Percentiles rank a stretch among this genome's conserved stretches.
phyloP scores from a whole-genome alignment of 257 asterid species.

The Solanum ossicruentum region DNA sequence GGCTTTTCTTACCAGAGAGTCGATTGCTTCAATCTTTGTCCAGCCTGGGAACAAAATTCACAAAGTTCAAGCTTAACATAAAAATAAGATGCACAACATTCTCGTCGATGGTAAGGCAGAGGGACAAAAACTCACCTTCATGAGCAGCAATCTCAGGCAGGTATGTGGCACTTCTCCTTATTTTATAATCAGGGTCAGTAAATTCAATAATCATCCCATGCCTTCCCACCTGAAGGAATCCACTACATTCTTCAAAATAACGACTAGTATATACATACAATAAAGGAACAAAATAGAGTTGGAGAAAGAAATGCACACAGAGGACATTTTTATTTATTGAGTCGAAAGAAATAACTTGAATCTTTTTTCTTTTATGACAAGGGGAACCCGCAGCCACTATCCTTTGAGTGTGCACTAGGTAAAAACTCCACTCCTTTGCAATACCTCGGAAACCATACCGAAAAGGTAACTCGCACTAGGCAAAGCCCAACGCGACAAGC shows the following conservation, averaged over 20 bases:
- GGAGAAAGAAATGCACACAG: neutral
- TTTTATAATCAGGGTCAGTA: constrained; percentile 51
- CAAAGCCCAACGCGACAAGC: too few species aligned
- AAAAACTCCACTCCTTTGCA: too few species aligned
- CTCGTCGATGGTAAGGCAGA: neutral
- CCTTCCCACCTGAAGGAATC: constrained; percentile 59
- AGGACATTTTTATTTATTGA: neutral
- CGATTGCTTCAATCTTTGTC: constrained; percentile 61
- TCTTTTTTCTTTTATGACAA: neutral
- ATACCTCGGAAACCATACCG: too few species aligned
- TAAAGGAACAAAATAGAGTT: neutral
- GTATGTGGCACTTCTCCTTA: constrained; percentile 76
- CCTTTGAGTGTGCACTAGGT: too few species aligned
- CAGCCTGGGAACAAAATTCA: constrained; percentile 34
- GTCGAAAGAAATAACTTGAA: neutral
- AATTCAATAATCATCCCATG: constrained; percentile 93
- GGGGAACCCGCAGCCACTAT: too few species aligned
- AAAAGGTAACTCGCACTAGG: too few species aligned
- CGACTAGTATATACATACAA: neutral
- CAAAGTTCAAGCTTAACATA: neutral
- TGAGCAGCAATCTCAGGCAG: constrained; percentile 97
- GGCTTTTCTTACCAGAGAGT: constrained; percentile 67
- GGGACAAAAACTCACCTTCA: constrained; percentile 43
- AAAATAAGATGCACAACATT: neutral
- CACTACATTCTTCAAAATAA: neutral